A percentile compares a stretch with the other conserved stretches of the same genome.
Conservation (phyloP, 495 filamentous ascomycete genomes). For the Aspergillus coremiiformis region DNA sequence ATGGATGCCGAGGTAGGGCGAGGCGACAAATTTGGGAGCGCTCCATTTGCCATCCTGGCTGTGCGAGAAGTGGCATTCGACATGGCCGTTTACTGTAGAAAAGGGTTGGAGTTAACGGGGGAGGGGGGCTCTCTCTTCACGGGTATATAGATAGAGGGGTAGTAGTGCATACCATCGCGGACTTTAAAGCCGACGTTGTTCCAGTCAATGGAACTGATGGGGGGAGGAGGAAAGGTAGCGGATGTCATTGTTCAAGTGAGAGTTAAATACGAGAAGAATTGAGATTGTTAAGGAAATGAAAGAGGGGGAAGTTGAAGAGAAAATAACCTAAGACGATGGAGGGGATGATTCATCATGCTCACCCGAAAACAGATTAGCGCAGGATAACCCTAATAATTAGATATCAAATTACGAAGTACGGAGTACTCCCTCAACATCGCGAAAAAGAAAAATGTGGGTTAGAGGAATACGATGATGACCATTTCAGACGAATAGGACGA, state of each 20-base stretch:
- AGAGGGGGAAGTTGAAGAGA: neutral
- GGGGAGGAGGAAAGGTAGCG: constrained; percentile 67
- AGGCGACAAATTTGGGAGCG: constrained; percentile 59
- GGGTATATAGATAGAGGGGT: neutral
- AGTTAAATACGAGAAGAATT: neutral
- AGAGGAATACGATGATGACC: too few species aligned
- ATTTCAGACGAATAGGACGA: too few species aligned
- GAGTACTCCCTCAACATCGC: too few species aligned
- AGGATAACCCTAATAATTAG: too few species aligned
- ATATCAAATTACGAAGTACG: too few species aligned
- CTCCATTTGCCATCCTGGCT: constrained; percentile 54
- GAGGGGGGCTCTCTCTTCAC: neutral
- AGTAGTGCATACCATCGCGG: constrained; percentile 59
- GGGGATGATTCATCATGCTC: neutral
- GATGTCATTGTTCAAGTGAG: neutral
- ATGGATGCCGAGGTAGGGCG: constrained; percentile 76
- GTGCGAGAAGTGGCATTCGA: constrained; percentile 27
- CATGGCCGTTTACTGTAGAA: constrained; percentile 25
- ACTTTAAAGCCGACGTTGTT: constrained; percentile 82
- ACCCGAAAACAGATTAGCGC: too few species aligned
- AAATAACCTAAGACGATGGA: neutral
- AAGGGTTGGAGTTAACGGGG: neutral
- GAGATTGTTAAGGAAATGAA: neutral
- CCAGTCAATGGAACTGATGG: constrained; percentile 68
- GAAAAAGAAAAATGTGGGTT: too few species aligned